Conservation (phyloP, 139 green algal genomes). For the Coccomyxa sp. region DNA sequence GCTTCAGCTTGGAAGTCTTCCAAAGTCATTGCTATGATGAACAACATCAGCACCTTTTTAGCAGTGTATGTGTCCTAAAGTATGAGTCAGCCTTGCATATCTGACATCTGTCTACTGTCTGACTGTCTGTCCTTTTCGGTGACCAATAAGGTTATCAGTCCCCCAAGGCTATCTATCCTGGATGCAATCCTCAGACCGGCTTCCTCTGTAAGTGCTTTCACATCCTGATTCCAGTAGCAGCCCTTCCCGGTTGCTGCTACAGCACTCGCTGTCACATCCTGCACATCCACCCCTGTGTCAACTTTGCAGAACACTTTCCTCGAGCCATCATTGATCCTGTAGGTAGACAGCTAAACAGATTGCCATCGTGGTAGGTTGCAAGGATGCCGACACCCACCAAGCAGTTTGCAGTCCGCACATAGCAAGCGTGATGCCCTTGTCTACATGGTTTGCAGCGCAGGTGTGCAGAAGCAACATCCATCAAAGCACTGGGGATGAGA, state of each 20-base stretch:
- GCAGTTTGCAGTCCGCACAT: not conserved
- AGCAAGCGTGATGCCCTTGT: not conserved
- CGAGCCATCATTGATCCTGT: not conserved
- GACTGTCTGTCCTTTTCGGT: too few relatives aligned
- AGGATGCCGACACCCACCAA: not conserved
- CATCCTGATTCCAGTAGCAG: slow-evolving; percentile 42
- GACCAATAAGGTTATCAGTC: not conserved
- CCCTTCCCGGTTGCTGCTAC: slow-evolving; percentile 61
- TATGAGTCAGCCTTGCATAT: too few relatives aligned
- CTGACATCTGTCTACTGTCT: too few relatives aligned
- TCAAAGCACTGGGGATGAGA: too few relatives aligned
- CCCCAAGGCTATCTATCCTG: not conserved
- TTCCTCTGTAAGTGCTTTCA: slow-evolving; percentile 3
- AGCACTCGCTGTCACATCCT: slow-evolving; percentile 35
- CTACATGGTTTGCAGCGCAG: not conserved
- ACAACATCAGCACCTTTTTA: too few relatives aligned
- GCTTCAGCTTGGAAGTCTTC: too few relatives aligned
- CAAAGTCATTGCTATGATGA: too few relatives aligned
- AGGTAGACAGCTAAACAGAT: not conserved
- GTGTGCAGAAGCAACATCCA: not conserved
- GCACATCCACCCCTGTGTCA: not conserved
- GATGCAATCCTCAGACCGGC: not conserved
- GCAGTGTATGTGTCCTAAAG: too few relatives aligned
- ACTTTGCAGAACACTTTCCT: not conserved
- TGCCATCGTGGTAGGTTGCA: not conserved